Conservation (phyloP, 805 yeast genomes). For the Sugiyamaella marilandica region DNA sequence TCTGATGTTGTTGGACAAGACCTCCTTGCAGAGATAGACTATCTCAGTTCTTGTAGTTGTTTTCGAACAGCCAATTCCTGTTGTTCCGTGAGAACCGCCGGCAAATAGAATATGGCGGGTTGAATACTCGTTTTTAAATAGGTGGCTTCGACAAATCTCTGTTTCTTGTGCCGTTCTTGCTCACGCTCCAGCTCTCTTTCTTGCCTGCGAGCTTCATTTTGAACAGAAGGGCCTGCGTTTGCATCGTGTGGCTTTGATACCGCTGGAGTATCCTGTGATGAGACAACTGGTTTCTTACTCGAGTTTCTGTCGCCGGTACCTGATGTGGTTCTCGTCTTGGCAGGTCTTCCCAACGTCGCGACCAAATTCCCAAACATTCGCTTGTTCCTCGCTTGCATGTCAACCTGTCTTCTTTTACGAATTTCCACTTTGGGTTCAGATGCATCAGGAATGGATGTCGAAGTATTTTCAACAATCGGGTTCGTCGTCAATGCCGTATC, state of each 20-base stretch:
- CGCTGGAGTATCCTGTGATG: no score
- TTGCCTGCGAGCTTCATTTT: constrained; percentile 1
- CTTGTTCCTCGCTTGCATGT: constrained; percentile 10
- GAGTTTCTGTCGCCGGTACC: no score
- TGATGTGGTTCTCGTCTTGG: background rate
- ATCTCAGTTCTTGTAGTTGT: background rate
- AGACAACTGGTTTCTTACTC: no score
- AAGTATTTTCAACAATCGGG: background rate
- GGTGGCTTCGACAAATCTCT: constrained; percentile 4
- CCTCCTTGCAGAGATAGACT: no score
- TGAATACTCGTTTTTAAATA: constrained; percentile 10
- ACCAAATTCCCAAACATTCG: constrained; percentile 19
- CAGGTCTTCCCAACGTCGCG: constrained; percentile 11
- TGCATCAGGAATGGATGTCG: background rate
- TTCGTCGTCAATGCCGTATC: background rate
- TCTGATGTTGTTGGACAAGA: no score
- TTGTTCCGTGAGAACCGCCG: constrained; percentile 12
- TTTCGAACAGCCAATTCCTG: constrained; percentile 5
- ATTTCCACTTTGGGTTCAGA: background rate
- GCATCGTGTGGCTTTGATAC: background rate
- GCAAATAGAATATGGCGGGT: constrained; percentile 16
- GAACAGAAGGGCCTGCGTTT: background rate
- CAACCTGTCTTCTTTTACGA: background rate
- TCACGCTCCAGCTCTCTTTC: constrained; percentile 7
- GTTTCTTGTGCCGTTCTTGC: constrained; percentile 9